phyloP scores from a whole-genome alignment of 768 basidiomycete species.

The Russula griseocarnosa region DNA sequence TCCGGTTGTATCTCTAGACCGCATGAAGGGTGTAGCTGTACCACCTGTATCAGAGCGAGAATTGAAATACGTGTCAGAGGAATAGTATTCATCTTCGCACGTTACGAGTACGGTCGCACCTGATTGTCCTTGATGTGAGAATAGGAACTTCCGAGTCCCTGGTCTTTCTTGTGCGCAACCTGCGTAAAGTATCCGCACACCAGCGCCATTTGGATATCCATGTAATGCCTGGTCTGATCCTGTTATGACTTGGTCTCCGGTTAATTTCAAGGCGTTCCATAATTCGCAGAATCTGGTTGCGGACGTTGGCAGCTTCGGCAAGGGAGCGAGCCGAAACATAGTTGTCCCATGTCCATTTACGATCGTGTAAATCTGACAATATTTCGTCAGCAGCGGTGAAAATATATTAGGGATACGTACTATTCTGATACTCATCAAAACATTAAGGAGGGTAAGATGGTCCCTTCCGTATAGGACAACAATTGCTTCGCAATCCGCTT shows the following conservation, averaged over 20 bases:
- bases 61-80: constrained; percentile 40
- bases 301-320: constrained; percentile 88
- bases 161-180: constrained; percentile 89
- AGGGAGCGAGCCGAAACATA: constrained; percentile 82
- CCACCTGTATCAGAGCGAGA: constrained; percentile 43
- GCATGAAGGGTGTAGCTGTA: constrained; percentile 79
- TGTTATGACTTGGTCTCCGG: constrained; percentile 57
- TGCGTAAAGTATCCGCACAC: constrained; percentile 98
- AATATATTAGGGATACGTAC: constrained; percentile 42
- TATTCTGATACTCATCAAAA: constrained; percentile 89
- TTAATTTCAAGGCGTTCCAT: constrained; percentile 92
- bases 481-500: constrained; percentile 91
- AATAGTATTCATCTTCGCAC: background rate
- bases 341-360: constrained; percentile 87
- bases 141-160: constrained; percentile 73
- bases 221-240: constrained; percentile 48
- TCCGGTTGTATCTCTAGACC: constrained; percentile 83
- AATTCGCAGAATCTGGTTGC: constrained; percentile 77
- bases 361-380: constrained; percentile 46
- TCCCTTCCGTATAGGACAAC: constrained; percentile 91
- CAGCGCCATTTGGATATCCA: constrained; percentile 75
- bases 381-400: background rate
- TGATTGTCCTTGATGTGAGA: constrained; percentile 95
- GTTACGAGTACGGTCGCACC: constrained; percentile 39
- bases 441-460: constrained; percentile 90